Evolutionary conservation across 1,284 basidiomycete genomes (phyloP), one percentile per base, ranked within the genome.

Genomic region (Exsudoporus floridanus): DNA sequence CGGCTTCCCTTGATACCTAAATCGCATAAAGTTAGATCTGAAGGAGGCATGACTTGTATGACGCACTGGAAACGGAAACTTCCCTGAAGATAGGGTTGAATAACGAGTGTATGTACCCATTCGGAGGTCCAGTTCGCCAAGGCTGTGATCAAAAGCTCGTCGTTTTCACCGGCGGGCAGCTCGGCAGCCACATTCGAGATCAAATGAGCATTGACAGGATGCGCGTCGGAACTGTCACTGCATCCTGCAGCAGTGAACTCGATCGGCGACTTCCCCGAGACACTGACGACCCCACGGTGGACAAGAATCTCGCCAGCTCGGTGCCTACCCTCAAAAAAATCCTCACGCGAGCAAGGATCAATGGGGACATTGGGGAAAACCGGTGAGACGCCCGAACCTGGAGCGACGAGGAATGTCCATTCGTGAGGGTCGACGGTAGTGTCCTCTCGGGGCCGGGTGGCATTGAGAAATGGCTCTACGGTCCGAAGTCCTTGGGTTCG

Each of bases 61-160:
- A 65, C 65, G 14, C 44, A 71, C 69, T 53, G 57, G 43, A 67
- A 67, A 45, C 40, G 57, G 25, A 62, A 55, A 13, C 37, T 45
- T 47, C 57, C 60, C 16, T 21, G 54, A 35, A 57, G 40, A 43
- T 66, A 56, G 25, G 68, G 67, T 12, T 53, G 55, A 42, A 67
- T 45, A 30, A 68, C 54, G 38, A 70, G 51, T 33, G 41, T 47
- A 30, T 63, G 44, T 30, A 70, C 46, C 68, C 68, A 70, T 39
- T 58, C 54, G 3, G 64, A 67, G 36, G 64, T 54, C 69, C 69
- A 67, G 31, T 57, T 27, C n/a, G 64, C 55, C 51, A 71, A 50
- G 35, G 60, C 55, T 18, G 45, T 35, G 18, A 56, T 43, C 19
- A 63, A 43, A 30, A 25, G 16, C 6, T 7, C 39, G 7, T 63